These are phyloP conservation scores for Neoboletus brunneissimus DNA, from an alignment of 768 basidiomycete genomes.

Conservation along the genomic window DNA sequence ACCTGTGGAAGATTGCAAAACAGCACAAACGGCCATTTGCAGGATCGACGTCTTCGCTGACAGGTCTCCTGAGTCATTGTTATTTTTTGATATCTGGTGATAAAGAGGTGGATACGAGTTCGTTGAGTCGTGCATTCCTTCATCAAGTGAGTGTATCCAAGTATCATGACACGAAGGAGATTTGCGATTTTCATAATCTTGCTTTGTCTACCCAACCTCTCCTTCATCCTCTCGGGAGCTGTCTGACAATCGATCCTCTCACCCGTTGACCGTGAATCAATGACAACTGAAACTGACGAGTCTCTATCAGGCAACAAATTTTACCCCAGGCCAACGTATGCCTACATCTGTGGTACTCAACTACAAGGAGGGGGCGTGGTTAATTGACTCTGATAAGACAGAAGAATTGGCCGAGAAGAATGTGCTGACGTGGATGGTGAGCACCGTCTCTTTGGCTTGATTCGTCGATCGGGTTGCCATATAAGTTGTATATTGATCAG, in stretches of 20 bases:
- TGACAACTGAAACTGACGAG: no score
- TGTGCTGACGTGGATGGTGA: slow-evolving; percentile 72
- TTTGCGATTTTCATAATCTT: no score
- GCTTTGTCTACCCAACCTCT: no score
- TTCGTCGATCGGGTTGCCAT: not conserved
- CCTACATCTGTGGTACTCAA: slow-evolving; percentile 69
- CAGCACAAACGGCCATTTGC: slow-evolving; percentile 59
- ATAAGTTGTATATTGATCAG: not conserved
- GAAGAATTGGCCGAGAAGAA: slow-evolving; percentile 54
- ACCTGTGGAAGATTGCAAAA: slow-evolving; percentile 60
- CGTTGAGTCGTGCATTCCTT: slow-evolving; percentile 58
- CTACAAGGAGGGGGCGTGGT: slow-evolving; percentile 62
- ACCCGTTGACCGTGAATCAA: no score
- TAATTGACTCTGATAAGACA: slow-evolving; percentile 55
- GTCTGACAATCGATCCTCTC: no score
- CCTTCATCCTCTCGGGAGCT: no score
- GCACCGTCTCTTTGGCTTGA: slow-evolving; percentile 11
- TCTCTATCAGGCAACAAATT: slow-evolving; percentile 48
- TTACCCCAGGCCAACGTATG: slow-evolving; percentile 77
- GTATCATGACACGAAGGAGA: no score
- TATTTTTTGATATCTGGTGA: slow-evolving; percentile 83
- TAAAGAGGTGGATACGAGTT: slow-evolving; percentile 58
- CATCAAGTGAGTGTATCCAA: slow-evolving; percentile 46
- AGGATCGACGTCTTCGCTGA: slow-evolving; percentile 89
- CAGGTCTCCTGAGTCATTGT: slow-evolving; percentile 79